Evolutionary conservation across 2,329 filamentous ascomycete species (phyloP).

Genomic region (Claviceps sp.): DNA sequence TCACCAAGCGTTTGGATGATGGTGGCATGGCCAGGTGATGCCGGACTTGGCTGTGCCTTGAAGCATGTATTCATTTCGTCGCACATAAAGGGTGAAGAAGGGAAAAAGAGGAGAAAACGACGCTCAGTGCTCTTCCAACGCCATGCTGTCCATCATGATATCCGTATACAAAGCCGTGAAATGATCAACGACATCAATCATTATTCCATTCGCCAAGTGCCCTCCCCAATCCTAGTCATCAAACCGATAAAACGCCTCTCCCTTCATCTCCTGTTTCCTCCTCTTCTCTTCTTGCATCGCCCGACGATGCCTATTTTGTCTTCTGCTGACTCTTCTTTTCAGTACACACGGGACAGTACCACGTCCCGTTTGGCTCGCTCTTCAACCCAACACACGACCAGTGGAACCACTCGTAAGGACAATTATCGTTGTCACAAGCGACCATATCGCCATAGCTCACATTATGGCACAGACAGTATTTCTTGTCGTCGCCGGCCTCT

Average conservation of each 20-base stretch:
- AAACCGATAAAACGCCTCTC: no score
- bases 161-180: background rate
- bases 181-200: background rate
- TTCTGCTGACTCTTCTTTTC: constrained; percentile 37
- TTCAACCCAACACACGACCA: constrained; percentile 61
- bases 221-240: no score
- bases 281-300: no score
- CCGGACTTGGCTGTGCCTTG: no score
- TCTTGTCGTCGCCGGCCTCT: constrained; percentile 62
- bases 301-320: constrained; percentile 12
- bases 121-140: background rate
- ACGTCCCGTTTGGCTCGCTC: constrained; percentile 53
- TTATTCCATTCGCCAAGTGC: background rate
- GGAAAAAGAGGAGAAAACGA: background rate
- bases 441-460: constrained; percentile 84
- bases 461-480: constrained; percentile 74
- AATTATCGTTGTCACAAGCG: constrained; percentile 72
- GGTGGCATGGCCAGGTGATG: no score
- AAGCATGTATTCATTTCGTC: no score
- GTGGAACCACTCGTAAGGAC: constrained; percentile 78
- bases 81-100: background rate
- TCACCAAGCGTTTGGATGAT: no score
- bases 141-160: background rate
- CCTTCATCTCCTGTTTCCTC: no score
- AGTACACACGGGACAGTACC: constrained; percentile 52